Evolutionary conservation across 164 flowering plant genomes (phyloP).

Genomic region (Cinnamomum chago): DNA sequence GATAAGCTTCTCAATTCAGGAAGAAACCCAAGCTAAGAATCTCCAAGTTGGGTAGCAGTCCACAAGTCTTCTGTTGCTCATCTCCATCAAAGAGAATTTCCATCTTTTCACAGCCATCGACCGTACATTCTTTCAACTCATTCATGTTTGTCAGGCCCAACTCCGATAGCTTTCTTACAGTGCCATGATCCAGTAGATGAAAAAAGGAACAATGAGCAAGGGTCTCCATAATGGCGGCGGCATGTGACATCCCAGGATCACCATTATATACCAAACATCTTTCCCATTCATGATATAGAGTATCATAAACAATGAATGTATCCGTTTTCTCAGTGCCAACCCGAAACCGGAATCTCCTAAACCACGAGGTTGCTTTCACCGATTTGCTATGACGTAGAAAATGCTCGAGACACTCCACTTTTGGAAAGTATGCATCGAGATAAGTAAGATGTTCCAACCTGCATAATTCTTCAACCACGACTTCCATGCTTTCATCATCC

Average conservation of each 20-base stretch:
- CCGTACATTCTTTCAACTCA: background rate
- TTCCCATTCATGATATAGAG: no score
- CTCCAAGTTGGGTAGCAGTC: background rate
- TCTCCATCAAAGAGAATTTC: background rate
- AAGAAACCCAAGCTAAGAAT: no score
- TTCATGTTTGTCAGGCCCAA: background rate
- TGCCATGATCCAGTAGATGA: background rate
- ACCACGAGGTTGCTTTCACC: no score
- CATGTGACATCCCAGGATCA: background rate
- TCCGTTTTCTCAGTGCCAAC: background rate
- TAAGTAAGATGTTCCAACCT: no score
- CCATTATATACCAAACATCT: background rate
- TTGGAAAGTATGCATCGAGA: no score
- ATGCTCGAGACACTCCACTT: no score
- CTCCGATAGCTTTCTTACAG: background rate
- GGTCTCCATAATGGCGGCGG: background rate
- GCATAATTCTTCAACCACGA: no score
- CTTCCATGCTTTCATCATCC: no score
- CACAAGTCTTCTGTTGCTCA: background rate
- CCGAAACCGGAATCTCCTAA: background rate
- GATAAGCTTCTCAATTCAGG: background rate
- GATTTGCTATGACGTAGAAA: background rate
- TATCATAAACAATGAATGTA: no score
- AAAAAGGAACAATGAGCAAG: background rate
- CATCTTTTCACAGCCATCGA: background rate